phyloP scores from a whole-genome alignment of 1,139 yeast genomes.

The Protomyces gravidus region DNA sequence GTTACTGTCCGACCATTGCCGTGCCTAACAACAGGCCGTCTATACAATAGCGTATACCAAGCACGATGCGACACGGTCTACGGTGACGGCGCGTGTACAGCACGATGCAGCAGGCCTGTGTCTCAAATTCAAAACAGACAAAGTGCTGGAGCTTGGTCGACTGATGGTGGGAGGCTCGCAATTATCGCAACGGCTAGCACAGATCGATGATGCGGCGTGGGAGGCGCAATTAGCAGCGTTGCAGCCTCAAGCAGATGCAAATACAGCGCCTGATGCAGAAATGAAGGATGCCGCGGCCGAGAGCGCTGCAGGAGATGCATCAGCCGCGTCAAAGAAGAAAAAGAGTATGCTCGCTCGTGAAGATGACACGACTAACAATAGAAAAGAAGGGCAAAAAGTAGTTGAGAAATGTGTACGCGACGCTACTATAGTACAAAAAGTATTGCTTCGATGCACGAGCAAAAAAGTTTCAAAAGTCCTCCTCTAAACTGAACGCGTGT shows the following conservation, averaged over 20 bases:
- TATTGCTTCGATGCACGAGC: no score
- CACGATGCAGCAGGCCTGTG: conserved; percentile 7
- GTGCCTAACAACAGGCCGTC: conserved; percentile 9
- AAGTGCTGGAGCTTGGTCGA: conserved; percentile 12
- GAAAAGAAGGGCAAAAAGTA: conserved; percentile 7
- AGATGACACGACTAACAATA: neutral
- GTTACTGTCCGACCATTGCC: neutral
- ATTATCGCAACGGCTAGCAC: neutral
- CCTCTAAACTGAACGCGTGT: conserved; percentile 43
- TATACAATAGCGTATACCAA: conserved; percentile 10
- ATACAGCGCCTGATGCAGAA: neutral
- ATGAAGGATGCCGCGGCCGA: neutral
- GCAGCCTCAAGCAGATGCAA: neutral
- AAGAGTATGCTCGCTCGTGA: neutral
- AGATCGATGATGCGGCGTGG: neutral
- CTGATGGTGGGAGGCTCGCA: conserved; percentile 14
- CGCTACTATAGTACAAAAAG: conserved; percentile 6
- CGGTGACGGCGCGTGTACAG: conserved; percentile 15
- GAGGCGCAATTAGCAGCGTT: neutral
- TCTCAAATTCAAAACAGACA: conserved; percentile 23
- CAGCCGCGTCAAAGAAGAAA: neutral
- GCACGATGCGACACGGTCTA: conserved; percentile 4
- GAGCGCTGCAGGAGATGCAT: neutral
- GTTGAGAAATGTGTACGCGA: neutral
- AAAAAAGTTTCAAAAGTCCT: conserved; percentile 43